These are phyloP conservation scores for Cyclotella choctawhatcheeana DNA, from an alignment of 108 stramenopile species.

Conservation along the genomic window DNA sequence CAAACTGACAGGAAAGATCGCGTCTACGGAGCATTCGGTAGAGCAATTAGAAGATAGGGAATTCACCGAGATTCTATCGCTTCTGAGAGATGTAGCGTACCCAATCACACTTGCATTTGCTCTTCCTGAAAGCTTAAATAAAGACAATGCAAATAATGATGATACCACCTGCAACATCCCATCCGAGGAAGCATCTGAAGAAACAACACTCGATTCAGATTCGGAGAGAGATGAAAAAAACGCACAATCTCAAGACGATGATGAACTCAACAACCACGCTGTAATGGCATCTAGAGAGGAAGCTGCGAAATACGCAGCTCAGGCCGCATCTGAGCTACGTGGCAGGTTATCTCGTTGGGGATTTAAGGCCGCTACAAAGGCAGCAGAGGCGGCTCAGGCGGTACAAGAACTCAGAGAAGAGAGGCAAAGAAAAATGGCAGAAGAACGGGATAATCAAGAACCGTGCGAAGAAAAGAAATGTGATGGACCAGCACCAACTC, in stretches of 20 bases:
- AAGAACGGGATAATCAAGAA: constrained; percentile 17
- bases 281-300: constrained; percentile 40
- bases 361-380: constrained; percentile 41
- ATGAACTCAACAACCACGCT: constrained; percentile 13
- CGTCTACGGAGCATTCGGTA: neutral
- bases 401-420: constrained; percentile 50
- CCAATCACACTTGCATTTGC: constrained; percentile 28
- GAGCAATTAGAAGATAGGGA: constrained; percentile 29
- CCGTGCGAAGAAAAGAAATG: neutral
- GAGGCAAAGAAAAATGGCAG: constrained; percentile 33
- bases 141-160: neutral
- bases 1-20: neutral
- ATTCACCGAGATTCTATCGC: constrained; percentile 26
- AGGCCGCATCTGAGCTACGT: constrained; percentile 38
- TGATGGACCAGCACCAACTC: neutral
- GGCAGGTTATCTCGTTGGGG: constrained; percentile 49
- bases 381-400: constrained; percentile 35
- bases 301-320: constrained; percentile 41
- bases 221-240: neutral
- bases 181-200: neutral
- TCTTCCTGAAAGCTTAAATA: neutral
- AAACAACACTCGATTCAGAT: neutral
- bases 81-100: constrained; percentile 18
- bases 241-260: neutral
- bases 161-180: neutral